Evolutionary conservation across 2,329 filamentous ascomycete species (phyloP).

Genomic region (Apiospora koreana): DNA sequence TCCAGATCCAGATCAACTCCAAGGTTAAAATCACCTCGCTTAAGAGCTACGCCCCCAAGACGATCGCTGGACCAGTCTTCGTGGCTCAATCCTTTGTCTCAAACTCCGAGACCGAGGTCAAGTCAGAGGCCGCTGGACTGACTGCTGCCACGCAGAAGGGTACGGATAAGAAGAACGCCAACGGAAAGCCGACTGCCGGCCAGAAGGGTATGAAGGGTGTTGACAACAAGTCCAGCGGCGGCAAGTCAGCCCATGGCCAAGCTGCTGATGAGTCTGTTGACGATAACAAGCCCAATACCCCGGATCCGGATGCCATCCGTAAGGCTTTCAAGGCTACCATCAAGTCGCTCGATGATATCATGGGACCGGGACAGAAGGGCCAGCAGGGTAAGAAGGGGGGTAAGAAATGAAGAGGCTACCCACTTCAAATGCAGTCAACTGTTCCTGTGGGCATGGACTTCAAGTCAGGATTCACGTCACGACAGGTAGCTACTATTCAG

Average conservation of each 20-base stretch:
- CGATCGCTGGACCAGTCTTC: not conserved
- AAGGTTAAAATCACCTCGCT: not conserved
- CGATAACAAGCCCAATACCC: not conserved
- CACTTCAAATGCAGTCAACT: no score
- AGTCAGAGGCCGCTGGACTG: not conserved
- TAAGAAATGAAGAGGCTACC: not conserved
- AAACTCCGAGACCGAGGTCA: not conserved
- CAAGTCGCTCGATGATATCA: not conserved
- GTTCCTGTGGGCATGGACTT: not conserved
- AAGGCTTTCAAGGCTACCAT: not conserved
- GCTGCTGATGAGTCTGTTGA: no score
- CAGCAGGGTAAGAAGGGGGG: not conserved
- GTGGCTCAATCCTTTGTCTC: not conserved
- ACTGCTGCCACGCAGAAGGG: not conserved
- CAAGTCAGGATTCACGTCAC: not conserved
- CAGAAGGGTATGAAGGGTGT: not conserved
- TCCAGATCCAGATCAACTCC: not conserved
- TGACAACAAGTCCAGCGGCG: not conserved
- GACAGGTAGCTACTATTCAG: no score
- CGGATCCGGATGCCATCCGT: not conserved
- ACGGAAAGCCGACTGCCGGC: not conserved
- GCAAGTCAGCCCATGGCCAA: no score
- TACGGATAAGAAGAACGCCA: not conserved
- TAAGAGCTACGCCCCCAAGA: not conserved
- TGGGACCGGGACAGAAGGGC: not conserved